phyloP scores from a whole-genome alignment of 139 green algal species.

The Tetratostichococcus sp. region DNA sequence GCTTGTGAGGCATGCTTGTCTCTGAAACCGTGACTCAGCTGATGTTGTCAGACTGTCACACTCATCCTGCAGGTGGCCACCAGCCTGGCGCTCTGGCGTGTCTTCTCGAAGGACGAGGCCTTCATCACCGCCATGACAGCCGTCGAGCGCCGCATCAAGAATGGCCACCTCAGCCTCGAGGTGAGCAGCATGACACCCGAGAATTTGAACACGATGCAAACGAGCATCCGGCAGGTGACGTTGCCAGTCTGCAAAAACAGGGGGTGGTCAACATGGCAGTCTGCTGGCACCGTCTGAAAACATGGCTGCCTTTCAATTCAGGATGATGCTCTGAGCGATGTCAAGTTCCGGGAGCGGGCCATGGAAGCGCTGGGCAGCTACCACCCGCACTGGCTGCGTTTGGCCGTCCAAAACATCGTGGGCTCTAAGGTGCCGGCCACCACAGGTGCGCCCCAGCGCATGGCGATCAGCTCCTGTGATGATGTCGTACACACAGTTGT shows the following conservation, averaged over 20 bases:
- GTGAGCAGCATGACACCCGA: conserved; percentile 10
- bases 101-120: conserved; percentile 33
- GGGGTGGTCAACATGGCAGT: not conserved
- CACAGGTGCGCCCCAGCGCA: not conserved
- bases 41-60: no score
- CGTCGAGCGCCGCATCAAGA: conserved; percentile 52
- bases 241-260: no score
- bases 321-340: conserved; percentile 37
- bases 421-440: not conserved
- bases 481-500: not conserved
- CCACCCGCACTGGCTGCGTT: conserved; percentile 80
- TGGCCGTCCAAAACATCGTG: conserved; percentile 52
- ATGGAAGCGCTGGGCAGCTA: conserved; percentile 63
- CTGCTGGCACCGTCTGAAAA: no score
- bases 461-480: not conserved
- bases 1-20: no score
- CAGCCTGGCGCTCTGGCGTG: conserved; percentile 24
- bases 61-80: conserved; percentile 8
- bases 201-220: no score
- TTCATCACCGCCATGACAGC: conserved; percentile 45
- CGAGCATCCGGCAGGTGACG: no score
- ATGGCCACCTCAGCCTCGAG: conserved; percentile 48
- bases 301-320: conserved; percentile 6
- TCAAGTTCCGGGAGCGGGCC: conserved; percentile 38
- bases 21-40: no score